Evolutionary conservation across 1,284 basidiomycete genomes (phyloP).

Genomic region (Austroboletus sp.): DNA sequence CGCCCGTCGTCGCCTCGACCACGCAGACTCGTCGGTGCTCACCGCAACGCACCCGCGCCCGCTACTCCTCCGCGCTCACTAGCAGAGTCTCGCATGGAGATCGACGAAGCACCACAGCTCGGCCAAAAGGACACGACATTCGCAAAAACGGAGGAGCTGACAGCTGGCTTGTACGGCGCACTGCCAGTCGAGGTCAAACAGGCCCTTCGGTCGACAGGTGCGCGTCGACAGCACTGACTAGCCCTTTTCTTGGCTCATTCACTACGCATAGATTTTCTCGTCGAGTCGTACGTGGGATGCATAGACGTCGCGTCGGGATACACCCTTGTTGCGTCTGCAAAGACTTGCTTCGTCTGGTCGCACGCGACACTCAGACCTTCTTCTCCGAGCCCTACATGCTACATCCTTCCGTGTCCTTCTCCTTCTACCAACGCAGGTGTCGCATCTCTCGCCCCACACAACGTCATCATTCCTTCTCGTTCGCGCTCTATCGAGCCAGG

Average conservation of each 20-base stretch:
- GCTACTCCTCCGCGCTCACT: constrained; percentile 34
- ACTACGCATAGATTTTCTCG: constrained; percentile 51
- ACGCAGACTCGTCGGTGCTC: constrained; percentile 22
- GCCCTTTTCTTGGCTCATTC: background rate
- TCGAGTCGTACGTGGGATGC: constrained; percentile 60
- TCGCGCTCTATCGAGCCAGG: constrained; percentile 62
- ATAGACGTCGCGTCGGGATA: constrained; percentile 68
- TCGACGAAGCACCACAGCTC: constrained; percentile 48
- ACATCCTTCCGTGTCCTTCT: constrained; percentile 67
- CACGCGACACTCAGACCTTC: constrained; percentile 47
- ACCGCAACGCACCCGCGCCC: constrained; percentile 17
- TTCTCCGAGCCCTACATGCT: constrained; percentile 57
- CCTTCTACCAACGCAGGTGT: constrained; percentile 33
- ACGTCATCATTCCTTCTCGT: constrained; percentile 62
- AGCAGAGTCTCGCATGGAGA: constrained; percentile 51
- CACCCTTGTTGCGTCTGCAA: constrained; percentile 60
- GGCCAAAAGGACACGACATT: constrained; percentile 46
- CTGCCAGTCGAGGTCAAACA: constrained; percentile 70
- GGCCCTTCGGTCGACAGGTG: constrained; percentile 60
- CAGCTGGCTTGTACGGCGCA: constrained; percentile 61
- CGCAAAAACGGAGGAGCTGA: constrained; percentile 66
- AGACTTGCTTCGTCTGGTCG: constrained; percentile 78
- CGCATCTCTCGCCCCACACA: constrained; percentile 47
- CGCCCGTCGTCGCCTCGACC: constrained; percentile 35
- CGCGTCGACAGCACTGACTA: constrained; percentile 4